Base-by-base conservation (phyloP, 495 filamentous ascomycete genomes). In the Neurospora sp. region DNA sequence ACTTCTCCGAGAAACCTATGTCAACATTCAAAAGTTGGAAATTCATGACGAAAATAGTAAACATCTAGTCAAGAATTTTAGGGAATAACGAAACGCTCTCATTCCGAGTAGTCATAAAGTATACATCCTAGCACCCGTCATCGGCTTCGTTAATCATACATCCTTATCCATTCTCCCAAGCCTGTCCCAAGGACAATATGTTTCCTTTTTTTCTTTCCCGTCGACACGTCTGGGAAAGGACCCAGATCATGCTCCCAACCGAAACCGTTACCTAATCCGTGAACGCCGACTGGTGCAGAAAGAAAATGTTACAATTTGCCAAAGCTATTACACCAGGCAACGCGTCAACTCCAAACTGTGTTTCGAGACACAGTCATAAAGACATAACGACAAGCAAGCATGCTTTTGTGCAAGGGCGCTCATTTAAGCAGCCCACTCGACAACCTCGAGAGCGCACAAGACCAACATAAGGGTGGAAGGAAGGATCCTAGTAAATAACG, bases 401-500 rank as follows among this genome's bases (percentile, higher is more conserved):
- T 65, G 7, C 14, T 65, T 31, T 17, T 17, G 53, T 3, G 53
- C 27, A 35, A 4, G 16, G 31, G 10, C 68, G 8, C 17, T 37
- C 39, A 65, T 22, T 76, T 79, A 9, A 65, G 53, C 53, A 17
- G 94, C 92, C 96, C 96, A 98, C 81, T 97, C 93, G 20, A 99
- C 89, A 4, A 95, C 92, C 82, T 98, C 94, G 61, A 99, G 84
- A 39, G 96, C 96, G 76, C 91, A 89, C 87, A 98, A 91, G 65
- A 99, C 96, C 22, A 98, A 88, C 44, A 94, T 78, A 37, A 99
- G 86, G 2, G 96, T 99, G 14, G 93, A 97, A 6, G 96, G 96
- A 27, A 99, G 88, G 73, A 99, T 98, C 92, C 92, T 93, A 71
- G 48, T 68, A 35, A 31, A 31, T 4, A 20, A 72, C 2, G 14